Evolutionary conservation across 495 filamentous ascomycete genomes (phyloP).

Genomic region (Penicillium dipodomyicola): DNA sequence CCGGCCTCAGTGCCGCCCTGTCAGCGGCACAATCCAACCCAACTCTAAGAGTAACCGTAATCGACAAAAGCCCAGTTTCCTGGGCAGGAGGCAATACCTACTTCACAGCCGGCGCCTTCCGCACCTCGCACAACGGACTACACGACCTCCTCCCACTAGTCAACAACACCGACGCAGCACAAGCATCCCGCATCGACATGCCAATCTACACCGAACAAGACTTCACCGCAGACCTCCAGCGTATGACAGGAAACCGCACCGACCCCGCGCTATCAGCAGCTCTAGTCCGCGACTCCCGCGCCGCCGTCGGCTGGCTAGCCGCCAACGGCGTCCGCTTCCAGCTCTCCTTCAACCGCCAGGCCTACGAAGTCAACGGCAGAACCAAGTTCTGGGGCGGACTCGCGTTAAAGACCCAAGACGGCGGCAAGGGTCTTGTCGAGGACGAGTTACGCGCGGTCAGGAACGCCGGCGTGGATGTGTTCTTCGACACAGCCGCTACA

Average conservation of each 20-base stretch:
- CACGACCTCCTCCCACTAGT: slow-evolving; percentile 48
- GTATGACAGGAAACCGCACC: slow-evolving; percentile 48
- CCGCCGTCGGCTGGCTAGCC: slow-evolving; percentile 54
- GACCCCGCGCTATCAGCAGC: slow-evolving; percentile 41
- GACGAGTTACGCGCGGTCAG: slow-evolving; percentile 45
- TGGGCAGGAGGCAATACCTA: slow-evolving; percentile 59
- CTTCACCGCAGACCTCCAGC: slow-evolving; percentile 49
- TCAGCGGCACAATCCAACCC: slow-evolving; percentile 45
- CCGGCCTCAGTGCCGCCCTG: slow-evolving; percentile 55
- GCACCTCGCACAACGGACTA: slow-evolving; percentile 48
- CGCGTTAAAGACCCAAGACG: slow-evolving; percentile 53
- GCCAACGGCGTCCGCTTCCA: slow-evolving; percentile 52
- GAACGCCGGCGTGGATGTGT: slow-evolving; percentile 39
- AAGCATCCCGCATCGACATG: slow-evolving; percentile 44
- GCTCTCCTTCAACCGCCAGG: slow-evolving; percentile 60
- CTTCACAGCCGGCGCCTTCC: slow-evolving; percentile 58
- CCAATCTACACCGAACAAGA: slow-evolving; percentile 42
- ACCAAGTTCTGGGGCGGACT: slow-evolving; percentile 64
- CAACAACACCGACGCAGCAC: slow-evolving; percentile 41
- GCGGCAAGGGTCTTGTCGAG: slow-evolving; percentile 55
- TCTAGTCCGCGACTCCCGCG: slow-evolving; percentile 48
- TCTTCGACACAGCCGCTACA: slow-evolving; percentile 44
- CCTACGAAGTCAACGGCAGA: slow-evolving; percentile 53
- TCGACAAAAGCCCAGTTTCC: slow-evolving; percentile 46
- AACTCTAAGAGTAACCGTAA: slow-evolving; percentile 44